Evolutionary conservation across 495 filamentous ascomycete genomes (phyloP).

Genomic region (Aspergillus hancockii): DNA sequence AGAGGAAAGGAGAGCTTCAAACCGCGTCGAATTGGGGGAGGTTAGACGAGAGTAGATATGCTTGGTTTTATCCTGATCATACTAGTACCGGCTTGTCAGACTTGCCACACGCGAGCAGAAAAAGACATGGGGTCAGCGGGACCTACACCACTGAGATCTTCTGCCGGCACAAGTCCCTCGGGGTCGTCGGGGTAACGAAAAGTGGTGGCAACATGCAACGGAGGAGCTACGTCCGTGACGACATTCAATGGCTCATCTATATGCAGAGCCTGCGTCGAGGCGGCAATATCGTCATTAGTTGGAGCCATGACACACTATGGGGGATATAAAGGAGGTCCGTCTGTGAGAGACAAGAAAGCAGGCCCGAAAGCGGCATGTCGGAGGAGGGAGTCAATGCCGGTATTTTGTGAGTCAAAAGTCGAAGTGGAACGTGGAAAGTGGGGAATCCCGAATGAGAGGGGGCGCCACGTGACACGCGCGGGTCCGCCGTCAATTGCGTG

Average conservation of each 20-base stretch:
- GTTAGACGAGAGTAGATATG: constrained; percentile 77
- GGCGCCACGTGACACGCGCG: constrained; percentile 13
- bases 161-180: constrained; percentile 51
- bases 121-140: background rate
- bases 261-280: constrained; percentile 77
- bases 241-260: constrained; percentile 77
- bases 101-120: background rate
- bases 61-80: constrained; percentile 25
- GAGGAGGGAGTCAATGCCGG: background rate
- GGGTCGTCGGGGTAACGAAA: constrained; percentile 79
- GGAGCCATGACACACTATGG: constrained; percentile 34
- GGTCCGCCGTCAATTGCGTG: background rate
- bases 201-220: constrained; percentile 84
- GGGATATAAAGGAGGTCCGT: constrained; percentile 24
- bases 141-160: constrained; percentile 40
- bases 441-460: background rate
- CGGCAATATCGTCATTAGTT: constrained; percentile 24
- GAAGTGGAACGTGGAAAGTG: too few species aligned
- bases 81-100: constrained; percentile 15
- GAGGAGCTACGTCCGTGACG: constrained; percentile 75
- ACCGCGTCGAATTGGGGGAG: constrained; percentile 74
- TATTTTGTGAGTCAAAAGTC: constrained; percentile 6
- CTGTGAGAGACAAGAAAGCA: constrained; percentile 8
- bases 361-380: constrained; percentile 1
- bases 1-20: constrained; percentile 76